phyloP scores from a whole-genome alignment of 768 basidiomycete species.

The Lentinula edodes region DNA sequence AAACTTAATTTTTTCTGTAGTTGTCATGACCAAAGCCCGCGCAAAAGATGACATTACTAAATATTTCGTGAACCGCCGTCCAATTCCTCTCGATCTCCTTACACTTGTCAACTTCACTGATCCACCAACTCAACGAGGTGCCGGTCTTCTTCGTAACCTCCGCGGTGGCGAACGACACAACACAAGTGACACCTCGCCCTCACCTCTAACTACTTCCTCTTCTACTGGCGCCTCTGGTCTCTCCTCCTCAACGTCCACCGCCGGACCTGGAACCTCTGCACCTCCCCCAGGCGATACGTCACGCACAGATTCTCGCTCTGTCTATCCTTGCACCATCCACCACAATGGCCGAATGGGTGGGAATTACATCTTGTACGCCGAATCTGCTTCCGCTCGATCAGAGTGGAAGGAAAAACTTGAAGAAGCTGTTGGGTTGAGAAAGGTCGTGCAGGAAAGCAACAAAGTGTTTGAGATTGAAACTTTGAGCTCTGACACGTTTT shows the following conservation, averaged over 20 bases:
- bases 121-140: constrained; percentile 66
- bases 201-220: constrained; percentile 14
- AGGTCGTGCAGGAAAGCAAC: constrained; percentile 86
- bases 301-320: constrained; percentile 51
- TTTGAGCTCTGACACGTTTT: constrained; percentile 83
- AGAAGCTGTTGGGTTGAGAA: constrained; percentile 80
- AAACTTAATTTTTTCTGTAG: constrained; percentile 29
- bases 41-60: constrained; percentile 71
- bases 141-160: constrained; percentile 66
- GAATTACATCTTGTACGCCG: constrained; percentile 82
- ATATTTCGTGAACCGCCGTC: constrained; percentile 82
- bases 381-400: constrained; percentile 61
- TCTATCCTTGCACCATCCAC: constrained; percentile 85
- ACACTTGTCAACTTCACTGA: constrained; percentile 83
- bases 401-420: constrained; percentile 92
- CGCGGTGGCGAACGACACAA: constrained; percentile 30
- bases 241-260: background rate
- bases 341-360: constrained; percentile 28
- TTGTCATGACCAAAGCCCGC: constrained; percentile 85
- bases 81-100: constrained; percentile 88
- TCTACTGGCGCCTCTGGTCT: constrained; percentile 27
- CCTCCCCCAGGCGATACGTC: background rate
- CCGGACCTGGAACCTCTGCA: background rate
- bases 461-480: constrained; percentile 94
- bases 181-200: constrained; percentile 12